A percentile compares a stretch with the other conserved stretches of the same genome.
Conservation (phyloP, 169 alveolate species). For the Plasmodium reichenowi region DNA sequence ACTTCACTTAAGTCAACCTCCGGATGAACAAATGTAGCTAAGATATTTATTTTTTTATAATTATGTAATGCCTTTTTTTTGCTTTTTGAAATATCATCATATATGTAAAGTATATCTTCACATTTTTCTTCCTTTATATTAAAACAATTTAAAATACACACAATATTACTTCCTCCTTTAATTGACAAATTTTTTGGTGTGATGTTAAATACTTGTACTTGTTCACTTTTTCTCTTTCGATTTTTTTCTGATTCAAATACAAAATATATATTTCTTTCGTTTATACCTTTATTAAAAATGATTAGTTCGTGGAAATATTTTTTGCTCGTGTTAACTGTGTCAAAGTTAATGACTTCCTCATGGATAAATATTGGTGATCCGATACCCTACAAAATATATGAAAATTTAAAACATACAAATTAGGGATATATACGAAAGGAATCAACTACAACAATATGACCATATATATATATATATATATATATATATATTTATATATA, state of each 20-base stretch:
- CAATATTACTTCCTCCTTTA: constrained; percentile 40
- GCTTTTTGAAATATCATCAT: constrained; percentile 22
- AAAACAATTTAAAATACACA: constrained; percentile 48
- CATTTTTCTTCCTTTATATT: constrained; percentile 58
- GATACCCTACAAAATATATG: constrained; percentile 11
- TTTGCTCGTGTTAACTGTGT: constrained; percentile 35
- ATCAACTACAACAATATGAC: neutral
- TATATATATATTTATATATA: neutral
- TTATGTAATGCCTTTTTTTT: constrained; percentile 31
- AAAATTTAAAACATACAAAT: neutral
- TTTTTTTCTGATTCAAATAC: constrained; percentile 69
- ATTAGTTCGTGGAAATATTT: constrained; percentile 53
- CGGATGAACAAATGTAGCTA: constrained; percentile 56
- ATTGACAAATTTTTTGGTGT: constrained; percentile 39
- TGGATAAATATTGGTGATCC: constrained; percentile 63
- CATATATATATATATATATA: neutral
- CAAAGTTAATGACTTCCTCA: constrained; percentile 19
- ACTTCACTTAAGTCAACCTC: constrained; percentile 52
- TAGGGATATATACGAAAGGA: neutral
- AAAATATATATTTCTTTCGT: constrained; percentile 40
- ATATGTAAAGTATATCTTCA: constrained; percentile 50
- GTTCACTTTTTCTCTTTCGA: constrained; percentile 21
- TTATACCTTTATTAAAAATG: constrained; percentile 43
- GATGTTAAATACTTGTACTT: constrained; percentile 38
- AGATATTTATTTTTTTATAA: constrained; percentile 58